Percentiles rank a stretch among this genome's conserved stretches.
phyloP scores from a whole-genome alignment of 2,329 filamentous ascomycete genomes.

The Ciborinia camelliae region DNA sequence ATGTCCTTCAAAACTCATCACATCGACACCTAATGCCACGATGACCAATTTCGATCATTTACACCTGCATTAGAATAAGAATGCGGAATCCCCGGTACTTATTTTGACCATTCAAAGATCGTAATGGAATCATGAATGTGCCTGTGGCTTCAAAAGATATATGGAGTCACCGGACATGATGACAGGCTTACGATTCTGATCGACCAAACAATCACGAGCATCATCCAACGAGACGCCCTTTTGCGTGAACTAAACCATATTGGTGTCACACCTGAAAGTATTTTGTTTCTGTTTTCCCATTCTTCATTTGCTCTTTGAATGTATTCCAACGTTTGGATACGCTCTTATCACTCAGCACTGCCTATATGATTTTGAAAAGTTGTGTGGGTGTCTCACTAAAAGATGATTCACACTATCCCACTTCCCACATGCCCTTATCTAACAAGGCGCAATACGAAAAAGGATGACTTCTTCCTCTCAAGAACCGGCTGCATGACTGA shows the following conservation, averaged over 20 bases:
- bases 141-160: slow-evolving; percentile 5
- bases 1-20: neutral
- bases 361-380: slow-evolving; percentile 13
- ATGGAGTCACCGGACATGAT: slow-evolving; percentile 13
- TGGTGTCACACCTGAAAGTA: slow-evolving; percentile 20
- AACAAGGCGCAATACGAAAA: slow-evolving; percentile 29
- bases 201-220: slow-evolving; percentile 20
- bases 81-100: neutral
- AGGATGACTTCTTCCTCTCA: slow-evolving; percentile 24
- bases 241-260: slow-evolving; percentile 12
- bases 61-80: slow-evolving; percentile 11
- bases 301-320: neutral
- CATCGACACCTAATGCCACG: neutral
- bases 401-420: slow-evolving; percentile 30
- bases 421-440: slow-evolving; percentile 27
- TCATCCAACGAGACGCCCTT: slow-evolving; percentile 6
- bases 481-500: slow-evolving; percentile 31
- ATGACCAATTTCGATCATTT: slow-evolving; percentile 12
- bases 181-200: slow-evolving; percentile 3
- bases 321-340: neutral
- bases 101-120: neutral
- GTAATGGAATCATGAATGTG: neutral
- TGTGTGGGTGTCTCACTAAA: slow-evolving; percentile 28
- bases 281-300: slow-evolving; percentile 45
- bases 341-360: slow-evolving; percentile 16